Base-by-base conservation (phyloP, 257 asterid genomes). In the Przewalskia tangutica region DNA sequence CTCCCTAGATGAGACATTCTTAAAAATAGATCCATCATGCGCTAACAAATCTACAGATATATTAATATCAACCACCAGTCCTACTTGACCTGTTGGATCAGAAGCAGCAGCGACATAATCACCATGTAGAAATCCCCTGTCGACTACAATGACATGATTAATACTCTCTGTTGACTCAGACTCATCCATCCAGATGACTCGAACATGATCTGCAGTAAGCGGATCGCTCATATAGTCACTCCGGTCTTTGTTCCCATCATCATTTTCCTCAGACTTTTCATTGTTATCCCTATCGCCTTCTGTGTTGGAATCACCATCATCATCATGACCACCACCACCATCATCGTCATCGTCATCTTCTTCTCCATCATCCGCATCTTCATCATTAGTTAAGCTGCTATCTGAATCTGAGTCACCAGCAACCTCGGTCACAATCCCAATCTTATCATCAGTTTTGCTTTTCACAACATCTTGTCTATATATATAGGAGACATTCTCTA, bases 341-440 rank as follows among this genome's bases (percentile, higher is more conserved):
- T 83, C 85, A 0, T 86, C 81, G 2, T 87, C 92, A 0, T 85
- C 91, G 2, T 87, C 92, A 0, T 88, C 97, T 42, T 89, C 93
- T 44, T 91, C 99, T 60, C 80, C 94, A 3, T 84, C 94, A 1
- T 87, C 94, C 9, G 89, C 97, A 34, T 90, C 94, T 12, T 95
- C 99, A 78, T 92, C 95, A 56, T 91, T 96, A 53, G 87, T 87
- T 77, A 80, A 62, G 89, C 97, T 91, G 87, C 97, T 89, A 83
- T 97, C 98, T 3, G 98, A 92, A 84, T 93, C 98, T 42, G 98
- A 89, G 87, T 97, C 98, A 73, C 99, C 99, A 40, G 97, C 92
- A 85, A 93, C 98, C 90, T 97, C 97, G 56, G 97, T 88, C 84
- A 96, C 99, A 59, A 92, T 78, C 78, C 99, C 99, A 82, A 89